A percentile compares a stretch with the other conserved stretches of the same genome.
These are phyloP conservation scores for Thamnidium elegans DNA, from an alignment of 192 early-diverging fungal genomes.

Conservation along the genomic window DNA sequence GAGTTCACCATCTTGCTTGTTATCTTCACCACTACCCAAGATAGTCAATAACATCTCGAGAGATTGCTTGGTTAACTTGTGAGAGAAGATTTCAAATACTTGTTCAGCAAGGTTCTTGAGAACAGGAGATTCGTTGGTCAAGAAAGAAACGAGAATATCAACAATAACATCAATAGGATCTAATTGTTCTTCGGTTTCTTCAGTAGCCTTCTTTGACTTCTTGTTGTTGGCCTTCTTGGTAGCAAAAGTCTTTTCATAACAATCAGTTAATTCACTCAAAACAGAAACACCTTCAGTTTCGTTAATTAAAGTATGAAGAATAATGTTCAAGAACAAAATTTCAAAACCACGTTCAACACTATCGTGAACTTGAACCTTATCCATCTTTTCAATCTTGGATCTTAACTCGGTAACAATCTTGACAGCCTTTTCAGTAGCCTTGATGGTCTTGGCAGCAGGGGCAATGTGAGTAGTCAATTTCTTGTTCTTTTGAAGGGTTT, in stretches of 20 bases:
- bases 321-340: conserved; percentile 66
- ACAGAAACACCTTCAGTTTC: conserved; percentile 62
- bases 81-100: conserved; percentile 83
- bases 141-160: conserved; percentile 86
- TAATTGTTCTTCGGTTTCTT: conserved; percentile 58
- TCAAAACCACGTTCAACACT: conserved; percentile 62
- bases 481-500: conserved; percentile 40
- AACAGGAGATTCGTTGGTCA: conserved; percentile 78
- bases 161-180: conserved; percentile 90
- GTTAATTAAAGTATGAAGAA: conserved; percentile 63
- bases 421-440: conserved; percentile 40
- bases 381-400: conserved; percentile 32
- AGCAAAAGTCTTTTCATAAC: conserved; percentile 66
- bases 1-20: conserved; percentile 55
- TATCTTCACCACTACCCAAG: conserved; percentile 50
- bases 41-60: conserved; percentile 73
- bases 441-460: conserved; percentile 39
- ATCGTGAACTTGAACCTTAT: conserved; percentile 3
- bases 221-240: conserved; percentile 30
- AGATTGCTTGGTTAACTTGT: conserved; percentile 67
- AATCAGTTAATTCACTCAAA: conserved; percentile 69
- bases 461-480: conserved; percentile 33
- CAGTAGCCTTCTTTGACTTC: conserved; percentile 40
- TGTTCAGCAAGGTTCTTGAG: conserved; percentile 74
- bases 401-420: conserved; percentile 40